Evolutionary conservation across 108 stramenopile species (phyloP), one percentile per base, ranked within the genome.

Genomic region (Schizochytrium sp.): DNA sequence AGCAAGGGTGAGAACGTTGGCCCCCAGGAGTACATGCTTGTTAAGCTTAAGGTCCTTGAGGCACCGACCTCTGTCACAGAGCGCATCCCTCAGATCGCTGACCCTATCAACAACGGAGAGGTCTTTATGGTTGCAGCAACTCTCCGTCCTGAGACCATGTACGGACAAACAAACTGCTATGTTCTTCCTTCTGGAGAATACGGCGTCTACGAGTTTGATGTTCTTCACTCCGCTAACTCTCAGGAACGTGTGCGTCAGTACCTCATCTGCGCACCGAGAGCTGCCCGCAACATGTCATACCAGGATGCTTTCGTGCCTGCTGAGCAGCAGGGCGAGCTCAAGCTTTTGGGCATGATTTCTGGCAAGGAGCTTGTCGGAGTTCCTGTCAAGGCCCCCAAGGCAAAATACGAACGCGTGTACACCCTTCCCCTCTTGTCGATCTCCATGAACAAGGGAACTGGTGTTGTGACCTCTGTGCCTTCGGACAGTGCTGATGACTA

Each of bases 91-190:
- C 96, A 88, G 94, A 95, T 94, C 94, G 44, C 88, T 76, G 92
- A 89, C 53, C 88, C 90, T 4, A 4, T 57, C 12, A 42, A 4
- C 46, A 28, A 17, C 3, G 83, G 83, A 46, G 4, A 92, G 3
- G 96, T 98, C 46, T 98, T 94, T 91, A 90, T 99, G 59, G 99
- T 97, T 2, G 97, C 99, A 13, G 99, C 99, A 12, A 99, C 99
- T 41, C 94, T 99, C 57, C 95, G 99, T 44, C 99, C 99, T 4
- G 99, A 99, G 94, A 99, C 99, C 15, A 99, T 99, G 99, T 98
- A 98, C 89, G 99, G 99, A 8, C 99, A 99, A 93, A 99, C 99
- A 61, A 99, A 99, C 92, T 98, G 98, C 96, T 99, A 97, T 90
- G 97, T 98, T 47, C 94, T 98, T 56, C 99, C 99, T 45, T 93